phyloP scores from a whole-genome alignment of 352 stramenopile species.

The Pythium monospermum region DNA sequence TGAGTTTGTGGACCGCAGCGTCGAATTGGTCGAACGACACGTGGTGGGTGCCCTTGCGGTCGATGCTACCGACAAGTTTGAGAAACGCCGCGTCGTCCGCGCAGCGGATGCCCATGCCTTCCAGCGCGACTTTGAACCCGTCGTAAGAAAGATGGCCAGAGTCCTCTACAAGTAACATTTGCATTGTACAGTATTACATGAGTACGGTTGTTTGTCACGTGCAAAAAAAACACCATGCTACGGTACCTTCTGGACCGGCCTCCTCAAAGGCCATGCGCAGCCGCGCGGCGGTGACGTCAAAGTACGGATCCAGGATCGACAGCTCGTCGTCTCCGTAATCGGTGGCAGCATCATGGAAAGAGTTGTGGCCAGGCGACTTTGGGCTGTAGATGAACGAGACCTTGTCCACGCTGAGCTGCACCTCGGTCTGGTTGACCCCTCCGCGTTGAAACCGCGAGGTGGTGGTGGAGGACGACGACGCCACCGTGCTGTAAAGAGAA shows the following conservation, averaged over 20 bases:
- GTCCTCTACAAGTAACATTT: conserved; percentile 6
- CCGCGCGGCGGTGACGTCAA: conserved; percentile 74
- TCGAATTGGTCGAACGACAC: conserved; percentile 78
- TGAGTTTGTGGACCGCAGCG: conserved; percentile 78
- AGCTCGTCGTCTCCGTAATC: conserved; percentile 58
- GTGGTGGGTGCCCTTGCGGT: conserved; percentile 31
- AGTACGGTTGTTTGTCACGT: neutral
- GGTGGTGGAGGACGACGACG: conserved; percentile 17
- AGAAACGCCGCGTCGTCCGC: conserved; percentile 61
- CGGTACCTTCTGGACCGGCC: conserved; percentile 35
- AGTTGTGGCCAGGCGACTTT: conserved; percentile 46
- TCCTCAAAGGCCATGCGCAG: conserved; percentile 70
- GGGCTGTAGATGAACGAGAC: conserved; percentile 79
- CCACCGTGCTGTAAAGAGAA: conserved; percentile 11
- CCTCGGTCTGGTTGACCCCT: conserved; percentile 42
- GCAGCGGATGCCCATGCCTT: conserved; percentile 69
- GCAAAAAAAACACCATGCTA: neutral
- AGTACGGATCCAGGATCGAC: conserved; percentile 83
- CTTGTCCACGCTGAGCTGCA: conserved; percentile 76
- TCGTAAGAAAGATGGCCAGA: conserved; percentile 48
- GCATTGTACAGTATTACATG: too few relatives aligned
- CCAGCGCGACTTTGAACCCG: conserved; percentile 50
- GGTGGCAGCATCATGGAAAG: conserved; percentile 37
- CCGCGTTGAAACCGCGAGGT: conserved; percentile 8
- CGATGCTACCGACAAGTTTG: conserved; percentile 68